These are phyloP conservation scores for Paramecium sonneborni DNA, from an alignment of 73 alveolate species.

Conservation along the genomic window DNA sequence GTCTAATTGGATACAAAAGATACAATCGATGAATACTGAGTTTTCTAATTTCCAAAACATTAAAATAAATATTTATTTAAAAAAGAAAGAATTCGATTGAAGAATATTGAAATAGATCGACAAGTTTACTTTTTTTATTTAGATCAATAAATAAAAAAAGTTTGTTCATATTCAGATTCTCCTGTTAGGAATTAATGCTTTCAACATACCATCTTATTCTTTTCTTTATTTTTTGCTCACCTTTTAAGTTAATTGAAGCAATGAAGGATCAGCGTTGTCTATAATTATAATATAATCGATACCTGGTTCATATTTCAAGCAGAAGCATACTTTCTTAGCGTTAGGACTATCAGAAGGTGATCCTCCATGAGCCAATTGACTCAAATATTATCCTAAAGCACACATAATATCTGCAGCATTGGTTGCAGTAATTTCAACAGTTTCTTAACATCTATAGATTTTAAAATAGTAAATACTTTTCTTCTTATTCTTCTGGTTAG, in stretches of 20 bases:
- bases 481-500: slow-evolving; percentile 27
- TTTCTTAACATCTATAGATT: slow-evolving; percentile 38
- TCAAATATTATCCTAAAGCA: slow-evolving; percentile 54
- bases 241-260: slow-evolving; percentile 22
- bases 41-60: background rate
- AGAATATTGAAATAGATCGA: background rate
- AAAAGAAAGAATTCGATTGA: background rate
- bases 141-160: slow-evolving; percentile 23
- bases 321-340: slow-evolving; percentile 57
- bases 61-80: background rate
- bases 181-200: slow-evolving; percentile 30
- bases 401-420: slow-evolving; percentile 57
- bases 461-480: background rate
- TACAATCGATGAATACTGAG: background rate
- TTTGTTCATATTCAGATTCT: slow-evolving; percentile 6
- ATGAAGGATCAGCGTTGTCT: slow-evolving; percentile 42
- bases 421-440: slow-evolving; percentile 55
- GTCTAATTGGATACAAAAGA: slow-evolving; percentile 61
- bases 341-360: slow-evolving; percentile 12
- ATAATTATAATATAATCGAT: background rate
- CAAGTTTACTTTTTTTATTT: slow-evolving; percentile 18
- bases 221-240: background rate
- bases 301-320: slow-evolving; percentile 44
- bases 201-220: background rate
- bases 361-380: slow-evolving; percentile 57